Conservation (phyloP, 345 rosid genomes). For the Pistacia atlantica region DNA sequence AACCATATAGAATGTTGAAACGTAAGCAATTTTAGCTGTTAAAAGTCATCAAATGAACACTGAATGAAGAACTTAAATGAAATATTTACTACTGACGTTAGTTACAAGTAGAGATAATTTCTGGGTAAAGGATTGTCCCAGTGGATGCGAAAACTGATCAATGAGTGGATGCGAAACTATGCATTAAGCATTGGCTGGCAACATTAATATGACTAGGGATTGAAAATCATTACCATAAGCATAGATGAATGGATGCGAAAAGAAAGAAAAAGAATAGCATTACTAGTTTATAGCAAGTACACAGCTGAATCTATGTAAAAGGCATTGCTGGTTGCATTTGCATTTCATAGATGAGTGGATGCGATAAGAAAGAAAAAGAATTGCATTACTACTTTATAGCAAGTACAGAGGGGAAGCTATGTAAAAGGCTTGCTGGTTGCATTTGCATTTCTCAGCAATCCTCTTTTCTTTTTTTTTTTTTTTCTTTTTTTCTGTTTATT, state of each 20-base stretch:
- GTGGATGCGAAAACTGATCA: neutral
- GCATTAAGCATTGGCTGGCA: neutral
- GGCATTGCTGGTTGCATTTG: slow-evolving; percentile 27
- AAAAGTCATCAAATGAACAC: too few species aligned
- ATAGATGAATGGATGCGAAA: too few species aligned
- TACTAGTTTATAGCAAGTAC: neutral
- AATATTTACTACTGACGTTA: too few species aligned
- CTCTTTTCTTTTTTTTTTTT: neutral
- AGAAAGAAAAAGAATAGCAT: neutral
- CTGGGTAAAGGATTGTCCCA: too few species aligned
- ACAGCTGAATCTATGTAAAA: neutral
- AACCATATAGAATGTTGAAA: too few species aligned
- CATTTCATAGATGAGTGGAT: slow-evolving; percentile 11
- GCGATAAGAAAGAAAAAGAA: neutral
- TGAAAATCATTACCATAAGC: too few species aligned
- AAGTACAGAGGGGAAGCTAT: neutral
- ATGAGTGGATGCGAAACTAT: too few species aligned
- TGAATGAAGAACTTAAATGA: too few species aligned
- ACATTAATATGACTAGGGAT: too few species aligned
- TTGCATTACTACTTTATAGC: neutral
- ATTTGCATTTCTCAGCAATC: slow-evolving; percentile 28
- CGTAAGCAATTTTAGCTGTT: too few species aligned
- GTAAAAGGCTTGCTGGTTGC: slow-evolving; percentile 21
- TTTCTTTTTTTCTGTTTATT: slow-evolving; percentile 20
- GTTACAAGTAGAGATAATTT: too few species aligned